These are phyloP conservation scores for Arabidopsis arenosa DNA, from an alignment of 345 rosid species.

Conservation along the genomic window DNA sequence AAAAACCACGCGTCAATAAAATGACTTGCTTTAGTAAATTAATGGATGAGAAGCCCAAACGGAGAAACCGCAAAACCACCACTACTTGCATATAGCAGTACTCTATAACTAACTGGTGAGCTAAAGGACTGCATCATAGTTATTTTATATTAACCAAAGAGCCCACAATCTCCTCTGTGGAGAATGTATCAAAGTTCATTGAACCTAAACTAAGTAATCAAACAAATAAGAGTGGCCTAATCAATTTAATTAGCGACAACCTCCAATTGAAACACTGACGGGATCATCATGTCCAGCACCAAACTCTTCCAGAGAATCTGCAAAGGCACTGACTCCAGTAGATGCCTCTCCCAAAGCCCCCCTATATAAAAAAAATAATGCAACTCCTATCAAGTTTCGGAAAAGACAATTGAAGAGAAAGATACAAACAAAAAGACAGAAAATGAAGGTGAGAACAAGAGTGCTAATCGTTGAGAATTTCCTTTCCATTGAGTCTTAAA, in stretches of 20 bases:
- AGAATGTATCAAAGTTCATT: slow-evolving; percentile 8
- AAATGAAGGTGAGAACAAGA: neutral
- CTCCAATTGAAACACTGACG: slow-evolving; percentile 83
- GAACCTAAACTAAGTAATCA: slow-evolving; percentile 3
- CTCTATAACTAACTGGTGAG: neutral
- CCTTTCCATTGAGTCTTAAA: slow-evolving; percentile 5
- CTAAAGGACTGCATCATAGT: slow-evolving; percentile 7
- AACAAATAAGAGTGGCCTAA: neutral
- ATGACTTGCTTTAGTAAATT: neutral
- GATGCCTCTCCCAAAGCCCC: slow-evolving; percentile 76
- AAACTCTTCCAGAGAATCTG: slow-evolving; percentile 79
- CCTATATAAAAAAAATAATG: slow-evolving; percentile 51
- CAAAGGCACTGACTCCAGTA: slow-evolving; percentile 64
- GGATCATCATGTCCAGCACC: slow-evolving; percentile 93
- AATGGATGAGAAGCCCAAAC: neutral
- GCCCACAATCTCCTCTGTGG: neutral
- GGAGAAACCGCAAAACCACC: neutral
- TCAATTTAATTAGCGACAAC: slow-evolving; percentile 46
- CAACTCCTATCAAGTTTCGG: neutral
- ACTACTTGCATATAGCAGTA: neutral
- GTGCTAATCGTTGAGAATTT: neutral
- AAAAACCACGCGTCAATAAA: neutral
- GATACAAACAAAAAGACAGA: neutral
- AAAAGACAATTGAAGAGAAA: neutral
- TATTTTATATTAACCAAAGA: neutral